Conservation (phyloP, 257 asterid genomes). For the Hygrophila difformis region DNA sequence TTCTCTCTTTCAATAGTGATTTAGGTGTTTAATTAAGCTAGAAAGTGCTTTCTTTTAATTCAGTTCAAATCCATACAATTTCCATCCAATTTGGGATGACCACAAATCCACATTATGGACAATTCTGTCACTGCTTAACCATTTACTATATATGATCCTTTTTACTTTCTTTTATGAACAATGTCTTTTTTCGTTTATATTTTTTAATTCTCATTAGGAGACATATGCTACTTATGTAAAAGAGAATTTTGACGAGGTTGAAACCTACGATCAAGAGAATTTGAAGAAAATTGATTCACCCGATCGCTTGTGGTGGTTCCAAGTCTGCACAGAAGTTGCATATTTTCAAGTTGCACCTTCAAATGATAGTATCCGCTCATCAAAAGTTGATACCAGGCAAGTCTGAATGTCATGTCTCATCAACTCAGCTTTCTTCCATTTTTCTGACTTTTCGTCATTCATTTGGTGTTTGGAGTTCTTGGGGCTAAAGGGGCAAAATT, state of each 20-base stretch:
- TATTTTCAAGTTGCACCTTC: slow-evolving; percentile 94
- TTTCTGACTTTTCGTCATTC: background rate
- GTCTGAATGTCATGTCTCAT: slow-evolving; percentile 10
- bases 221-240: slow-evolving; percentile 80
- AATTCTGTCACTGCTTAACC: too few relatives aligned
- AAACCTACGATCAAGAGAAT: slow-evolving; percentile 61
- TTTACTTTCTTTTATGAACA: too few relatives aligned
- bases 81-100: too few relatives aligned
- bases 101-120: too few relatives aligned
- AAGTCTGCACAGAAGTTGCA: slow-evolving; percentile 97
- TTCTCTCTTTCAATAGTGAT: too few relatives aligned
- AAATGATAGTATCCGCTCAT: slow-evolving; percentile 86
- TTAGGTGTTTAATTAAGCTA: too few relatives aligned
- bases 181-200: background rate
- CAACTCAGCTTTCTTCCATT: slow-evolving; percentile 2
- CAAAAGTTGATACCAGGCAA: slow-evolving; percentile 67
- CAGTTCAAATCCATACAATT: too few relatives aligned
- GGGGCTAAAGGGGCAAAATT: slow-evolving; percentile 1
- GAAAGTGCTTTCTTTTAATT: too few relatives aligned
- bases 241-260: slow-evolving; percentile 43
- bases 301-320: slow-evolving; percentile 98
- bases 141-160: too few relatives aligned
- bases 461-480: slow-evolving; percentile 6
- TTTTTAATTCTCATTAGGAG: too few relatives aligned
- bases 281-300: slow-evolving; percentile 51